Base-by-base conservation (phyloP, 352 stramenopile genomes). In the Phytophthora cryptogea region DNA sequence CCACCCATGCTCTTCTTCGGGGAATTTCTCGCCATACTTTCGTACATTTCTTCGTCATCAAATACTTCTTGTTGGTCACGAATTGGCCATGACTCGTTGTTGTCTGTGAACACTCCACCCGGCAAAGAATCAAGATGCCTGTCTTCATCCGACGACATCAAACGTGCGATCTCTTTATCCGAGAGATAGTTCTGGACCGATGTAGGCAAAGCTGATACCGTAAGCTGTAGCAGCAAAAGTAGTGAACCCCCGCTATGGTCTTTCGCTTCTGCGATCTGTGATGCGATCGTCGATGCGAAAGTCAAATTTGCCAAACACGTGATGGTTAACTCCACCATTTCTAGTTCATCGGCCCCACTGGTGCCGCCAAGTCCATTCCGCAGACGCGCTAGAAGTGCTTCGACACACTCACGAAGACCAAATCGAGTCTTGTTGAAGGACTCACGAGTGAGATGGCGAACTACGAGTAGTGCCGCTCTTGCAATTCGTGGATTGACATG, bases 341-440 rank as follows among this genome's bases (percentile, higher is more conserved):
- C 47, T 40, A 92, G 60, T 49, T 93, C 84, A 27, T 90, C 72
- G 0, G 70, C 79, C n/a, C 62, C 68, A 36, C 58, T 67, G 6
- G 28, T 43, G 11, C 52, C 59, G n/a, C 33, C 28, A 7, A 72
- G 52, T 8, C 52, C 58, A 26, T 64, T 16, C 40, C 78, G 50
- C 2, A 93, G 37, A 17, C 74, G 82, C 7, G 26, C 31, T 13
- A 90, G 46, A 26, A 93, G 59, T 6, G 78, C 78, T 27, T 77
- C 64, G 9, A 90, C 55, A 36, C 82, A 87, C 37, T 85, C 75
- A 8, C 63, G 59, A 7, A 88, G 68, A 0, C 82, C 81, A 26
- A 90, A 93, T 8, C 80, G 80, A 4, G 87, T 59, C 54, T 91
- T 91, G 63, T 91, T 91, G 47, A 91, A 90, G 0, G 84, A 89